phyloP scores from a whole-genome alignment of 768 basidiomycete genomes.

The Auricularia heimuer region DNA sequence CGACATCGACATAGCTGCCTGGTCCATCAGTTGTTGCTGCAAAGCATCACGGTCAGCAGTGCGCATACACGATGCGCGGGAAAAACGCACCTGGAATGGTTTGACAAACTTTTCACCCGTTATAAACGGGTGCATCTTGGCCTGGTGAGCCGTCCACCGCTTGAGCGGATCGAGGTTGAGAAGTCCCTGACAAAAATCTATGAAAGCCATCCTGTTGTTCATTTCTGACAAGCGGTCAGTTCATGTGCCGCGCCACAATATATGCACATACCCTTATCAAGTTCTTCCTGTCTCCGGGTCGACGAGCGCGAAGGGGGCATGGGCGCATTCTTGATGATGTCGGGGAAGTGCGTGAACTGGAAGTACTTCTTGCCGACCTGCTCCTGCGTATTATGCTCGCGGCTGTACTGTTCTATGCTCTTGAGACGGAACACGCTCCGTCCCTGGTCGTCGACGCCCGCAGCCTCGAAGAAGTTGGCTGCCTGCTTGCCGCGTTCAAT shows the following conservation, averaged over 20 bases:
- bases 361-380: too few species aligned
- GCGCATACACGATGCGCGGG: background rate
- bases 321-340: conserved; percentile 95
- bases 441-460: too few species aligned
- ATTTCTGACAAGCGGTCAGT: conserved; percentile 49
- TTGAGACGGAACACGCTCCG: too few species aligned
- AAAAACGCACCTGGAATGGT: conserved; percentile 60
- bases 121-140: conserved; percentile 91
- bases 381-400: too few species aligned
- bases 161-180: conserved; percentile 91
- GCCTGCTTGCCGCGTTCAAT: too few species aligned
- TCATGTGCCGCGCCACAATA: background rate
- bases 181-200: conserved; percentile 94
- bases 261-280: conserved; percentile 69
- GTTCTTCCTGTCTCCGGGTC: conserved; percentile 58
- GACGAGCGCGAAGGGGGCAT: conserved; percentile 63
- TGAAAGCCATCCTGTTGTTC: conserved; percentile 88
- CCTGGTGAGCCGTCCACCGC: conserved; percentile 96
- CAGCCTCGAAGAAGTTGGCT: too few species aligned
- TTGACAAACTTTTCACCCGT: conserved; percentile 93
- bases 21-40: background rate
- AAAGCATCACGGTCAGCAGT: background rate
- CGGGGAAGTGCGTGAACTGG: conserved; percentile 84
- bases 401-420: too few species aligned
- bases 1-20: conserved; percentile 15